Conservation (phyloP, 2,329 filamentous ascomycete genomes). For the Aspergillus neoniger region DNA sequence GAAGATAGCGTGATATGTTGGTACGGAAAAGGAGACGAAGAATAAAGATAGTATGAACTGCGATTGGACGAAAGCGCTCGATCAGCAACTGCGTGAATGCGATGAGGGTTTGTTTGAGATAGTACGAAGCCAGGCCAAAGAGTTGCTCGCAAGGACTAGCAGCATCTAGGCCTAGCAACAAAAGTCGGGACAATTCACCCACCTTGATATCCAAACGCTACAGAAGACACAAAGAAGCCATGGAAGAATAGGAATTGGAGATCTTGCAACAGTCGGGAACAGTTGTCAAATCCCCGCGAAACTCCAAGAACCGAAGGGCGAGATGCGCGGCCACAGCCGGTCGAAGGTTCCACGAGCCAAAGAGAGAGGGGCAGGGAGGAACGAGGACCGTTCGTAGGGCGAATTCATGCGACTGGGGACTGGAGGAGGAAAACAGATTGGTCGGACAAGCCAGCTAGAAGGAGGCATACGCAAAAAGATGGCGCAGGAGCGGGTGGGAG, state of each 20-base stretch:
- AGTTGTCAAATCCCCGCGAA: slow-evolving; percentile 5
- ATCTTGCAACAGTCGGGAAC: background rate
- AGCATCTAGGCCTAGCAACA: background rate
- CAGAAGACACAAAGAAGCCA: background rate
- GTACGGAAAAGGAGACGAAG: slow-evolving; percentile 1
- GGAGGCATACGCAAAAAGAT: slow-evolving; percentile 16
- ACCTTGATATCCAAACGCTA: background rate
- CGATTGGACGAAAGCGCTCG: slow-evolving; percentile 1
- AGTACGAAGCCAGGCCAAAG: background rate
- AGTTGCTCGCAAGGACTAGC: background rate
- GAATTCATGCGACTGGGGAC: background rate
- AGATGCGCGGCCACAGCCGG: background rate
- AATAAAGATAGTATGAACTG: slow-evolving; percentile 4
- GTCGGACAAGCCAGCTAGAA: background rate
- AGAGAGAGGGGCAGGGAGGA: background rate
- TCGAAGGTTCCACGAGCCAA: slow-evolving; percentile 1
- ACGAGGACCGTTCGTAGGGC: slow-evolving; percentile 1
- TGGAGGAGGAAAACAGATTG: background rate
- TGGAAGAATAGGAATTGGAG: background rate
- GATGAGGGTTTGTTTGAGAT: background rate
- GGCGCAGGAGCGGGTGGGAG: slow-evolving; percentile 13
- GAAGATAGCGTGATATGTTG: slow-evolving; percentile 16
- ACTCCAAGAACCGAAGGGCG: background rate
- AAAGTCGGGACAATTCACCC: background rate
- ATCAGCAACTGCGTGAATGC: slow-evolving; percentile 1